A percentile compares a stretch with the other conserved stretches of the same genome.
phyloP scores from a whole-genome alignment of 108 stramenopile genomes.

The Cylindrotheca closterium region DNA sequence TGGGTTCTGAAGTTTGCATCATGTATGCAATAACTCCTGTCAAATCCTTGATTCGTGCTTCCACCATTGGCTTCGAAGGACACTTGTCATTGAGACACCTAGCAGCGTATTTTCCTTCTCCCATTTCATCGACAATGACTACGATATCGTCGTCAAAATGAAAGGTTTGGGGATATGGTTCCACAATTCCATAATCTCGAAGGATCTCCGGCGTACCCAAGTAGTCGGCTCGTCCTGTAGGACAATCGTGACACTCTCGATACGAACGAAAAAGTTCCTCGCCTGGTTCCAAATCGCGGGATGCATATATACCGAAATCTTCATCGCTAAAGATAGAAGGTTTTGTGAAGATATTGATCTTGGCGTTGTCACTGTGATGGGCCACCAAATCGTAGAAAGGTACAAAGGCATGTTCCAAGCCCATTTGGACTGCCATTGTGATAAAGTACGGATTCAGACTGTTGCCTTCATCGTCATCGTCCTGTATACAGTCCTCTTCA shows the following conservation, averaged over 20 bases:
- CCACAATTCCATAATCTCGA: constrained; percentile 72
- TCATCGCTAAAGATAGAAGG: neutral
- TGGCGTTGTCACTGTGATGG: constrained; percentile 45
- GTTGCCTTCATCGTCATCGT: too few species aligned
- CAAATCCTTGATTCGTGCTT: neutral
- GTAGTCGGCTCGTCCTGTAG: neutral
- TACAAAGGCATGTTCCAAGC: constrained; percentile 33
- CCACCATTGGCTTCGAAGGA: neutral
- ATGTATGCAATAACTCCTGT: neutral
- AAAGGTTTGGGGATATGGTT: constrained; percentile 64
- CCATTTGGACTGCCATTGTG: constrained; percentile 9
- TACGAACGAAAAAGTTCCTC: constrained; percentile 18
- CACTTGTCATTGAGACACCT: neutral
- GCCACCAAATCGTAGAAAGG: constrained; percentile 61
- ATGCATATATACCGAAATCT: constrained; percentile 64
- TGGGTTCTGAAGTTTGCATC: neutral
- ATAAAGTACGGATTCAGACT: constrained; percentile 5
- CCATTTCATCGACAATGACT: neutral
- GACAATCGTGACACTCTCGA: neutral
- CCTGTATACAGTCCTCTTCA: neutral
- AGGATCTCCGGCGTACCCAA: constrained; percentile 69
- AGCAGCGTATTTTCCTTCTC: neutral
- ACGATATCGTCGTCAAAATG: neutral
- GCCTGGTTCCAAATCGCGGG: constrained; percentile 68
- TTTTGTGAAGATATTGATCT: constrained; percentile 23